Percentiles rank a stretch among this genome's conserved stretches.
These are phyloP conservation scores for Macrocybe gigantea DNA, from an alignment of 768 basidiomycete species.

Conservation along the genomic window DNA sequence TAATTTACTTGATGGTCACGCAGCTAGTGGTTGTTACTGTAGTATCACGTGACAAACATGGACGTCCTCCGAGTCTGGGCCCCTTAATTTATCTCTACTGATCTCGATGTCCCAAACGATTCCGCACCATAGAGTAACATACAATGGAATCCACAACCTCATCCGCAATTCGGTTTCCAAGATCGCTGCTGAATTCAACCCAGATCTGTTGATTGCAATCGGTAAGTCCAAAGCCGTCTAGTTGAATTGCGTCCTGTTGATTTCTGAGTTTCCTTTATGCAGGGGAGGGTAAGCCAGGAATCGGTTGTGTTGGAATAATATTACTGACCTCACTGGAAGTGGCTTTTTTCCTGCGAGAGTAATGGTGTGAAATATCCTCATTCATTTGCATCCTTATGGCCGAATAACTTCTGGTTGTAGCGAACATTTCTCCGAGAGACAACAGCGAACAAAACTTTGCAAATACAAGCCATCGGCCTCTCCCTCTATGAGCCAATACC, in stretches of 20 bases:
- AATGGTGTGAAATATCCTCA: conserved; percentile 39
- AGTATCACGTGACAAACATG: too few relatives aligned
- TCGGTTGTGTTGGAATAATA: too few relatives aligned
- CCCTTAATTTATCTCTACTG: too few relatives aligned
- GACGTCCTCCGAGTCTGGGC: too few relatives aligned
- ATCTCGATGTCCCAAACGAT: conserved; percentile 33
- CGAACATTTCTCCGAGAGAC: conserved; percentile 80
- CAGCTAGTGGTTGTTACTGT: too few relatives aligned
- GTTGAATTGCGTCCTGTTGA: background rate
- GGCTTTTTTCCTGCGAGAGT: conserved; percentile 97
- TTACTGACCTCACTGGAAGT: conserved; percentile 28
- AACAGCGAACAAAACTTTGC: conserved; percentile 68
- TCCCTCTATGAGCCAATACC: conserved; percentile 91
- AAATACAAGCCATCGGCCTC: conserved; percentile 94
- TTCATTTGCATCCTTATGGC: too few relatives aligned
- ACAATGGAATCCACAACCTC: conserved; percentile 90
- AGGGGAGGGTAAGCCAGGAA: conserved; percentile 74
- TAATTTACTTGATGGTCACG: too few relatives aligned
- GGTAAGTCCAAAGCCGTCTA: conserved; percentile 32
- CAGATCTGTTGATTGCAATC: conserved; percentile 82
- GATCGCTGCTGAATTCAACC: conserved; percentile 77
- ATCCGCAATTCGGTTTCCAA: conserved; percentile 61
- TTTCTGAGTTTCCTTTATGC: conserved; percentile 8
- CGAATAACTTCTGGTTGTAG: conserved; percentile 25
- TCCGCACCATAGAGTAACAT: conserved; percentile 68